A percentile compares a stretch with the other conserved stretches of the same genome.
phyloP scores from a whole-genome alignment of 2,329 filamentous ascomycete species.

The Penicillium frequentans region DNA sequence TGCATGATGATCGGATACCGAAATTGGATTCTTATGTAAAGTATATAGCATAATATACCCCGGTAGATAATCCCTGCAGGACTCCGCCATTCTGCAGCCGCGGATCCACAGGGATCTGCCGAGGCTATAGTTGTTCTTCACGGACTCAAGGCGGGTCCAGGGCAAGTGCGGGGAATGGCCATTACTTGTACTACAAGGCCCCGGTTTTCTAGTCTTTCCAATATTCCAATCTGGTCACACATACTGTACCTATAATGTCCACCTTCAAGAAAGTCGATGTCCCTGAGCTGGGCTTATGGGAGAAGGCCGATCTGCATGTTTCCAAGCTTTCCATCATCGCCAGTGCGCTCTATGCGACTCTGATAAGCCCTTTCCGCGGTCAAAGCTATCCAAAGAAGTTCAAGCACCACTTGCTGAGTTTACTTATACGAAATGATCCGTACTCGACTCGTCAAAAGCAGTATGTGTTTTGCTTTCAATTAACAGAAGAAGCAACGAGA shows the following conservation, averaged over 20 bases:
- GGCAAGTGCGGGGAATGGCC: neutral
- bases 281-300: constrained; percentile 33
- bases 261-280: constrained; percentile 13
- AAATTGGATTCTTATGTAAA: too few relatives aligned
- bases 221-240: neutral
- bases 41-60: too few relatives aligned
- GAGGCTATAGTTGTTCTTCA: neutral
- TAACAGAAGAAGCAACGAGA: neutral
- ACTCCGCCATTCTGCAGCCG: neutral
- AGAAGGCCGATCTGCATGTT: constrained; percentile 34
- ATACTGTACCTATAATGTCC: constrained; percentile 2
- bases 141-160: neutral
- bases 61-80: too few relatives aligned
- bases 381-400: constrained; percentile 36
- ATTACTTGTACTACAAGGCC: neutral
- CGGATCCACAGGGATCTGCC: neutral
- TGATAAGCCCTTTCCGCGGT: constrained; percentile 42
- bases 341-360: constrained; percentile 28
- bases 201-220: neutral
- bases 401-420: constrained; percentile 34
- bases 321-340: constrained; percentile 26
- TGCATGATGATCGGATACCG: neutral
- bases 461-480: constrained; percentile 21
- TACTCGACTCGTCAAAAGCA: constrained; percentile 31
- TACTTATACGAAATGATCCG: constrained; percentile 31